Percentiles rank a stretch among this genome's conserved stretches.
Conservation (phyloP, 164 flowering plant genomes). For the Euptelea pleiosperma region DNA sequence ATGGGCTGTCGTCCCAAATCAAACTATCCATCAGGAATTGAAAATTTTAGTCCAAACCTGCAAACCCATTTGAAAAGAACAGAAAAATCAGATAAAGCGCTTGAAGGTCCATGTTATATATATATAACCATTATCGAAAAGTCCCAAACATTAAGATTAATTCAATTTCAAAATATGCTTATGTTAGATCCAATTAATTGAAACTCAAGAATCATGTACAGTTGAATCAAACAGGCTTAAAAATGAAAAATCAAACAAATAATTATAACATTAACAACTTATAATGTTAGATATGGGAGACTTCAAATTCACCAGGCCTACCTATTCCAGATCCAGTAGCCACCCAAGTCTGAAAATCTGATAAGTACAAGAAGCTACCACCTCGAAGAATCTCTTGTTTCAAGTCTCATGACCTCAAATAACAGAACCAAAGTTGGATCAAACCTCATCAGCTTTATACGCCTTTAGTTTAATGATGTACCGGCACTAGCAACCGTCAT, state of each 20-base stretch:
- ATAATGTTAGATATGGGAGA: too few relatives aligned
- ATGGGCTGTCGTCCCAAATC: slow-evolving; percentile 39
- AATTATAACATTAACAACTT: too few relatives aligned
- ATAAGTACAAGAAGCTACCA: neutral
- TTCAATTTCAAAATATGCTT: too few relatives aligned
- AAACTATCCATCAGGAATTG: slow-evolving; percentile 34
- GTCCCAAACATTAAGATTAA: too few relatives aligned
- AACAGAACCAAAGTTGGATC: slow-evolving; percentile 15
- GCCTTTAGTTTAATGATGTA: slow-evolving; percentile 15
- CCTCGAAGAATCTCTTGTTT: too few relatives aligned
- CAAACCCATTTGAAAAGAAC: neutral
- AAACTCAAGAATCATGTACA: too few relatives aligned
- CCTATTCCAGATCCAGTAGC: neutral
- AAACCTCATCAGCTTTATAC: slow-evolving; percentile 20
- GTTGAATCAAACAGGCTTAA: too few relatives aligned
- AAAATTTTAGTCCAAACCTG: neutral
- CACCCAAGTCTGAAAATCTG: neutral
- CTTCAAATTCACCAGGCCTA: neutral
- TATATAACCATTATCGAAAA: too few relatives aligned
- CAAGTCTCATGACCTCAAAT: neutral
- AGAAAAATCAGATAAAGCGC: too few relatives aligned
- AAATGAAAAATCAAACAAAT: too few relatives aligned
- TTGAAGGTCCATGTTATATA: too few relatives aligned
- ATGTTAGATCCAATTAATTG: too few relatives aligned
- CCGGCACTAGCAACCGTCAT: slow-evolving; percentile 12